Conservation (phyloP, 1,284 basidiomycete species). For the Sanghuangporus weigelae region DNA sequence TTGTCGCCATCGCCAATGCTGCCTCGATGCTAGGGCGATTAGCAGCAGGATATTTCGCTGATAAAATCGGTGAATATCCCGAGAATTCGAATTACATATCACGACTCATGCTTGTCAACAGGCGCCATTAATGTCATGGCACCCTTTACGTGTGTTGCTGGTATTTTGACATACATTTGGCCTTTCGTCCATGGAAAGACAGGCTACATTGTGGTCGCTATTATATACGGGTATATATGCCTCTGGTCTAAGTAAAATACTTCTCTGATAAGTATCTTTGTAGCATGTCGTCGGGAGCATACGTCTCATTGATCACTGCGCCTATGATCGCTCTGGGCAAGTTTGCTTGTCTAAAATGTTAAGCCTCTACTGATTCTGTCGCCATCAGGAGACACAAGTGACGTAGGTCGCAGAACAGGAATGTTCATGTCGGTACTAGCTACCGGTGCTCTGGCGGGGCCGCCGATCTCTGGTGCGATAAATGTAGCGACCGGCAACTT, state of each 20-base stretch:
- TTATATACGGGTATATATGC: slow-evolving; percentile 23
- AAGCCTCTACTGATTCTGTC: not conserved
- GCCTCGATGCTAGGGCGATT: slow-evolving; percentile 39
- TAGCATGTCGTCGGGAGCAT: slow-evolving; percentile 22
- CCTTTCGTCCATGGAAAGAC: slow-evolving; percentile 25
- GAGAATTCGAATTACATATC: not conserved
- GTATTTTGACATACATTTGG: slow-evolving; percentile 28
- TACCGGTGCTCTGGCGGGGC: slow-evolving; percentile 27
- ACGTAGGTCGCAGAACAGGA: slow-evolving; percentile 28
- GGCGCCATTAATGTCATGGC: slow-evolving; percentile 26
- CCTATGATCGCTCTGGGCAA: slow-evolving; percentile 26
- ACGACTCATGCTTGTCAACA: not conserved
- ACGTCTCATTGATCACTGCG: slow-evolving; percentile 23
- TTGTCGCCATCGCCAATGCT: slow-evolving; percentile 46
- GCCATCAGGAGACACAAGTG: slow-evolving; percentile 18
- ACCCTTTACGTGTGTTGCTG: slow-evolving; percentile 27
- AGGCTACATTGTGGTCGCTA: slow-evolving; percentile 23
- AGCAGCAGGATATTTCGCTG: slow-evolving; percentile 33
- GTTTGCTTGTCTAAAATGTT: not conserved
- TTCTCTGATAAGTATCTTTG: not conserved
- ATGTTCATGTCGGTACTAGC: slow-evolving; percentile 28
- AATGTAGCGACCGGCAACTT: slow-evolving; percentile 23
- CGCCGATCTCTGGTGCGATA: slow-evolving; percentile 30
- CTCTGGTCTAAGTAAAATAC: not conserved
- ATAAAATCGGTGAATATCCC: slow-evolving; percentile 32